Percentiles rank a stretch among this genome's conserved stretches.
These are phyloP conservation scores for Globisporangium abappressorium DNA, from an alignment of 352 stramenopile genomes.

Conservation along the genomic window DNA sequence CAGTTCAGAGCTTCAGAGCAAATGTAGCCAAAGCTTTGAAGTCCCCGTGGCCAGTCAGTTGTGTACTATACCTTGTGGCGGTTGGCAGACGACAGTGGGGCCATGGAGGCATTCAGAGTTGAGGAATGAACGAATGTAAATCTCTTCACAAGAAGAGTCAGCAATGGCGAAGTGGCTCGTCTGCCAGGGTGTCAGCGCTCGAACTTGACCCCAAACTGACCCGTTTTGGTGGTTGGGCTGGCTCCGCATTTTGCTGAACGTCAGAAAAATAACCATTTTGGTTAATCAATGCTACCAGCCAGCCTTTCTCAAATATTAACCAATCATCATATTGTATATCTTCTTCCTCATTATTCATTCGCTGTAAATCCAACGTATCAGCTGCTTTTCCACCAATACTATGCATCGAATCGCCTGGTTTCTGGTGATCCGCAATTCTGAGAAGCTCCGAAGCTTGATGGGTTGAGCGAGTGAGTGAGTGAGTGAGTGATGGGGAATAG, in stretches of 20 bases:
- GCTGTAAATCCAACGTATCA: neutral
- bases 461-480: neutral
- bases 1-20: neutral
- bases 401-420: neutral
- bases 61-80: neutral
- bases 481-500: slow-evolving; percentile 5
- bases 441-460: neutral
- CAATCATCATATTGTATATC: neutral
- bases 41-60: neutral
- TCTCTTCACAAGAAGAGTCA: neutral
- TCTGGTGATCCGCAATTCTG: slow-evolving; percentile 4
- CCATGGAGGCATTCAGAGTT: neutral
- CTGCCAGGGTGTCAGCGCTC: neutral
- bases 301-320: neutral
- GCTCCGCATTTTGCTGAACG: neutral
- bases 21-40: neutral
- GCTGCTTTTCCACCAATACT: neutral
- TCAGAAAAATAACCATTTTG: neutral
- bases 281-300: no score
- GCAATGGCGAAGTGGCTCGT: neutral
- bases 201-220: neutral
- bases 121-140: neutral
- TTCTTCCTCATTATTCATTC: neutral
- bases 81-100: neutral
- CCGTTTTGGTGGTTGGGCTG: neutral